Conservation (phyloP, 2,329 filamentous ascomycete species). For the Phialocephala sp. region DNA sequence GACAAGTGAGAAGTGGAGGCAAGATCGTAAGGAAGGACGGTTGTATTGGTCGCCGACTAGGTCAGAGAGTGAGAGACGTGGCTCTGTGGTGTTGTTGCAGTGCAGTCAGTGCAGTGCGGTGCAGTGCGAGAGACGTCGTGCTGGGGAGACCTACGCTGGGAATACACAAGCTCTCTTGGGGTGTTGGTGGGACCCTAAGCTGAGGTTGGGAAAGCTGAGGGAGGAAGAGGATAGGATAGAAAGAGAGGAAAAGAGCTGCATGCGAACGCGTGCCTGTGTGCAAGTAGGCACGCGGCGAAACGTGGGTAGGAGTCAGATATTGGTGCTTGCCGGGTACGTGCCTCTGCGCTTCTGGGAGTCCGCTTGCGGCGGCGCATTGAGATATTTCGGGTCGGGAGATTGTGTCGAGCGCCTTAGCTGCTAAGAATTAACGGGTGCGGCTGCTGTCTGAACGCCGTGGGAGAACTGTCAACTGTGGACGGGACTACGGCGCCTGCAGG, state of each 20-base stretch:
- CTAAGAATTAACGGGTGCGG: conserved; percentile 30
- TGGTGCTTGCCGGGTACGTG: conserved; percentile 33
- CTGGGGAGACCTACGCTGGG: conserved; percentile 6
- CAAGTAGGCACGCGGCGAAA: conserved; percentile 43
- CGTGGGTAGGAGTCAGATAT: conserved; percentile 37
- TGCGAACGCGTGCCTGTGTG: conserved; percentile 42
- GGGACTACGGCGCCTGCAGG: not conserved
- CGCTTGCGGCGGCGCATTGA: conserved; percentile 26
- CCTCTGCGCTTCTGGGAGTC: conserved; percentile 27
- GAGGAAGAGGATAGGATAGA: conserved; percentile 16
- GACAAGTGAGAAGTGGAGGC: conserved; percentile 17
- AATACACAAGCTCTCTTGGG: conserved; percentile 12
- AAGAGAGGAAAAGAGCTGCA: conserved; percentile 27
- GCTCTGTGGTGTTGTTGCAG: conserved; percentile 26
- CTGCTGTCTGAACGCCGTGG: conserved; percentile 17
- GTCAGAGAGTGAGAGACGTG: conserved; percentile 15
- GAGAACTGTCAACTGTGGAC: conserved; percentile 3
- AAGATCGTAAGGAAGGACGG: conserved; percentile 16
- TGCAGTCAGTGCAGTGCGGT: conserved; percentile 5
- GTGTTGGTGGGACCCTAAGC: conserved; percentile 16
- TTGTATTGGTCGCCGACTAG: conserved; percentile 36
- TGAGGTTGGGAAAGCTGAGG: conserved; percentile 15
- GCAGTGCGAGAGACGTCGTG: conserved; percentile 13
- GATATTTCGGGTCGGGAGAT: conserved; percentile 24
- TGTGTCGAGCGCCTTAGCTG: conserved; percentile 22